These are phyloP conservation scores for Phascolomyces articulosus DNA, from an alignment of 371 early-diverging fungal species.

Conservation along the genomic window DNA sequence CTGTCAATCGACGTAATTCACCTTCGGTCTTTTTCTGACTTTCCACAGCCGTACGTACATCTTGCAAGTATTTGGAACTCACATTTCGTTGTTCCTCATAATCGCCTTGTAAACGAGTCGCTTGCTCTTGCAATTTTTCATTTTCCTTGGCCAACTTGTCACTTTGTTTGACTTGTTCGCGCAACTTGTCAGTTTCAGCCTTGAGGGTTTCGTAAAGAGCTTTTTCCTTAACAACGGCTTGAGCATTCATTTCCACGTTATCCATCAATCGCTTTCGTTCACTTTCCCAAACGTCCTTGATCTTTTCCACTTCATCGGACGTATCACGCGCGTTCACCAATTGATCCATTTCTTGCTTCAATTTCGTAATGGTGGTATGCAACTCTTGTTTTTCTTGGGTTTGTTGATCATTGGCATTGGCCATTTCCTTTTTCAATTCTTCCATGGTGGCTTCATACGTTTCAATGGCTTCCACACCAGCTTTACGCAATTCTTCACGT, in stretches of 20 bases:
- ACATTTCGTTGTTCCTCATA: conserved; percentile 38
- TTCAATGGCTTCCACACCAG: conserved; percentile 40
- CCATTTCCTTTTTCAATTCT: conserved; percentile 39
- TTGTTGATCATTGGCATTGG: conserved; percentile 22
- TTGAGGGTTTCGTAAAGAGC: conserved; percentile 35
- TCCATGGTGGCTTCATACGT: conserved; percentile 41
- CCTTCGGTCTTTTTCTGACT: conserved; percentile 50
- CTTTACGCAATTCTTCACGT: conserved; percentile 40
- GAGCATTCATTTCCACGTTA: conserved; percentile 37
- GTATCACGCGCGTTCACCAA: conserved; percentile 45
- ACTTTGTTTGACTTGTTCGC: conserved; percentile 42
- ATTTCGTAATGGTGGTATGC: conserved; percentile 44
- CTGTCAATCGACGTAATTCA: conserved; percentile 40
- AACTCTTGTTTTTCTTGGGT: conserved; percentile 27
- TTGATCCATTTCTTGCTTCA: conserved; percentile 53
- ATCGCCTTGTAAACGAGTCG: conserved; percentile 32
- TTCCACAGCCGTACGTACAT: conserved; percentile 41
- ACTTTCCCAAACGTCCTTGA: conserved; percentile 59
- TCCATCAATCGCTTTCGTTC: conserved; percentile 59
- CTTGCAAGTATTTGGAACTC: conserved; percentile 41
- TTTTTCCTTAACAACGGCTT: conserved; percentile 36
- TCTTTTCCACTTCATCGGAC: conserved; percentile 45
- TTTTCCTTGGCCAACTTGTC: conserved; percentile 45
- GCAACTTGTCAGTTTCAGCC: conserved; percentile 34
- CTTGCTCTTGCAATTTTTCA: conserved; percentile 36